Evolutionary conservation across 1,139 yeast genomes (phyloP), one percentile per base, ranked within the genome.

Genomic region (Saccharomycopsis hybrid): DNA sequence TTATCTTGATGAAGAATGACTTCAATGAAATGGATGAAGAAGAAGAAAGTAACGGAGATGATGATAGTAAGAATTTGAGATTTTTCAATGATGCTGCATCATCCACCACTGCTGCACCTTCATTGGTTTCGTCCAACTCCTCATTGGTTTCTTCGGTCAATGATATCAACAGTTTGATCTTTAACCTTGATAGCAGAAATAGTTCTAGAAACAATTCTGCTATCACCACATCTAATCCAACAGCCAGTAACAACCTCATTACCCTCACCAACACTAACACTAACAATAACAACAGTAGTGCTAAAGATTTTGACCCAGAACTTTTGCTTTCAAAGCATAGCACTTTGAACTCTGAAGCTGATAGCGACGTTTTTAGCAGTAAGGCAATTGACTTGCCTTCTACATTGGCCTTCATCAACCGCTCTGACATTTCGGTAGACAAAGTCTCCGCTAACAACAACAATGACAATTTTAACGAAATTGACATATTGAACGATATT

Each of bases 341-440:
- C 28, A 46, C 49, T 13, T 46, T 46, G 41, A 46, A 46, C 33
- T 40, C 44, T 3, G 44, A 46, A 7, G 38, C 29, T 30, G 48
- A 45, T 9, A 43, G 38, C 18, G 46, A 35, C 35, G 24, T 36
- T 36, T 11, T 36, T 7, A 36, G 9, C 13, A 27, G 29, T 18
- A 41, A 41, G 9, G 18, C 18, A 18, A 18, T 18, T 18, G 18
- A 18, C 18, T 18, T 18, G 18, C 18, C 18, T 18, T 18, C 18
- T 18, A 18, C 18, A 18, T 41, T 30, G 44, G 44, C 24, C 13
- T 5, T 24, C 31, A 41, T 41, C 18, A 41, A n/a, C 18, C 33
- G 44, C n/a, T 41, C 44, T 4, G n/a, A 29, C 24, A 41, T n/a
- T 31, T 24, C 44, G 7, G 36, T 24, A 11, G 44, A 33, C 33